Evolutionary conservation across 768 basidiomycete genomes (phyloP).

Genomic region (Melanogaster broomeanus): DNA sequence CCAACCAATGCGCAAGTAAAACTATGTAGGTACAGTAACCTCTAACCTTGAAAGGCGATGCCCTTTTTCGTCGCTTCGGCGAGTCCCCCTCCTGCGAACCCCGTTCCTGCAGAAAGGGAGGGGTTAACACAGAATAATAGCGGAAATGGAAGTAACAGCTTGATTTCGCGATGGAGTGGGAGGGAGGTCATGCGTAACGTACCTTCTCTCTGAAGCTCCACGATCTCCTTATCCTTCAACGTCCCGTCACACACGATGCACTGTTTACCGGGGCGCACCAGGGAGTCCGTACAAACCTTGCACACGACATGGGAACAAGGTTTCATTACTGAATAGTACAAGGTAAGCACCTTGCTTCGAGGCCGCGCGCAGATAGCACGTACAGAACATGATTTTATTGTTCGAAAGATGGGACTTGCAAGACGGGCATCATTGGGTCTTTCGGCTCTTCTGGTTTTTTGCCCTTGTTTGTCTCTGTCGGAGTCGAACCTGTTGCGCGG

Average conservation of each 20-base stretch:
- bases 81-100: slow-evolving; percentile 92
- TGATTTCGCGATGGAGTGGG: neutral
- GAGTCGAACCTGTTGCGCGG: slow-evolving; percentile 39
- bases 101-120: slow-evolving; percentile 61
- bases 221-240: slow-evolving; percentile 68
- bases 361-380: slow-evolving; percentile 28
- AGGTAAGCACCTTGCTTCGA: slow-evolving; percentile 1
- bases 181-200: slow-evolving; percentile 13
- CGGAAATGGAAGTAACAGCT: neutral
- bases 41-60: slow-evolving; percentile 82
- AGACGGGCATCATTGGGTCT: slow-evolving; percentile 79
- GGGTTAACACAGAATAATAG: slow-evolving; percentile 1
- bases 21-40: slow-evolving; percentile 46
- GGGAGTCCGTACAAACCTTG: slow-evolving; percentile 86
- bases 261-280: slow-evolving; percentile 74
- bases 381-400: slow-evolving; percentile 68
- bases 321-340: slow-evolving; percentile 59
- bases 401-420: slow-evolving; percentile 88
- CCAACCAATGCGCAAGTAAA: slow-evolving; percentile 3
- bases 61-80: slow-evolving; percentile 85
- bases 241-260: slow-evolving; percentile 84
- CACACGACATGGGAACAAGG: slow-evolving; percentile 92
- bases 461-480: slow-evolving; percentile 33
- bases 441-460: slow-evolving; percentile 54
- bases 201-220: slow-evolving; percentile 91